Base-by-base conservation (phyloP, 2,329 filamentous ascomycete genomes). In the Tolypocladium pustulatum region DNA sequence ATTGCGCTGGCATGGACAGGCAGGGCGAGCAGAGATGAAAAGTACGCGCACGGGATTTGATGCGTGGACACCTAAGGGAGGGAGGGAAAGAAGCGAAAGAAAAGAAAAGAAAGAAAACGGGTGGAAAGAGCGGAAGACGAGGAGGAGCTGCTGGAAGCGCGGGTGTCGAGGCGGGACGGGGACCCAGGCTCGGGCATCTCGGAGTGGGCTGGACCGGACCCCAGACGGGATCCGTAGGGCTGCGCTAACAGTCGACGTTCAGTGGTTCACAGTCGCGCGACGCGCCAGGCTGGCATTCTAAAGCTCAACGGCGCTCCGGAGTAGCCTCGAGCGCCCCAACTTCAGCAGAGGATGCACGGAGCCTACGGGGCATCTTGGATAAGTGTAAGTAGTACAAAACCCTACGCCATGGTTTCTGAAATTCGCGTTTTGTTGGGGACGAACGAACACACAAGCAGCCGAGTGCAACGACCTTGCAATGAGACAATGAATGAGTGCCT, bases 1-100 rank as follows among this genome's bases (percentile, higher is more conserved):
- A 73, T 75, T 59, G 61, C 60, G 61, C 54, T 58, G 61, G 67
- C 72, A 73, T 73, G 60, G 62, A 70, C 61, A 5, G 49, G 49
- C 49, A 22, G 30, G 30, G 30, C 20, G 30, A 36, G 30, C 49
- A 36, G 20, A 53, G 30, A 30, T 12, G 30, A 3, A 53, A 10
- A 7, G 49, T 5, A 10, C 49, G 49, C 27, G 49, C 6, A 32
- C 27, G 30, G 25, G 13, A 43, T 10, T 10, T 12, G 43, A 51
- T 30, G 46, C 27, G 27, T 12, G 46, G 30, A 12, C 22, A 8
- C 49, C 12, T n/a, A 56, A 52, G 36, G 25, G 27, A 41, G 20
- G 4, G 15, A 41, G 40, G 34, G 6, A 32, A 34, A 12, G 22
- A 32, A 22, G 20, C 2, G 6, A 36, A 51, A n/a, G 8, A 12